Evolutionary conservation across 1,284 basidiomycete genomes (phyloP), one percentile per base, ranked within the genome.

Genomic region (Ustilago hordei): DNA sequence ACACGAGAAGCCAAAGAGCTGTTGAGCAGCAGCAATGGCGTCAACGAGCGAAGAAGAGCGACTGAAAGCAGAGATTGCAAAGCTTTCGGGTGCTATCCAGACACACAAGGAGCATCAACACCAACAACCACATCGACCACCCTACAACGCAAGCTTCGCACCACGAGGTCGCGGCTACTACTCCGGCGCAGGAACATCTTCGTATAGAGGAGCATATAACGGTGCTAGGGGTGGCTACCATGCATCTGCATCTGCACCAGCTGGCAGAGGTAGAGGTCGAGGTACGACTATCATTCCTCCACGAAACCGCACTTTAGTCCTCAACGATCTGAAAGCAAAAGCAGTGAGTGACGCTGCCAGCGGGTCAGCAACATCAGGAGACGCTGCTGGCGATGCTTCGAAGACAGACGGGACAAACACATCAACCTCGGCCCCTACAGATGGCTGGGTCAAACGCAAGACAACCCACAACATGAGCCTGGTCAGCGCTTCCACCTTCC

Each of bases 401-500:
- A 19, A 47, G 15, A 13, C 17, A n/a, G 41, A 34, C 12, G 39
- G 39, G 23, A 23, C 13, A 4, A 19, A 11, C 39, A n/a, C 55
- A 19, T 43, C 65, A 19, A 43, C 35, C 9, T 8, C 55, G 19
- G 36, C 48, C 8, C 45, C 50, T 4, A 48, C 63, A 17, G 69
- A 75, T 5, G 76, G 70, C 12, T 85, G 83, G 83, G 70, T 85
- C 63, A 84, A 82, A 55, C 75, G 81, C 41, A 81, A 79, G 43
- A 66, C 80, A 11, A 75, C 74, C 0, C 75, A 75, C 62, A 83
- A 82, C 60, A 75, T 85, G 77, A 77, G 80, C 36, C 71, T 85
- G 8, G 80, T 85, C 55, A 81, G 79, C 56, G 54, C 78, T 2
- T 70, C 71, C 1, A 75, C 79, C 0, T 83, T 77, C 50, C 58